phyloP scores from a whole-genome alignment of 441 rosid species.

The Gossypium schwendimanii region DNA sequence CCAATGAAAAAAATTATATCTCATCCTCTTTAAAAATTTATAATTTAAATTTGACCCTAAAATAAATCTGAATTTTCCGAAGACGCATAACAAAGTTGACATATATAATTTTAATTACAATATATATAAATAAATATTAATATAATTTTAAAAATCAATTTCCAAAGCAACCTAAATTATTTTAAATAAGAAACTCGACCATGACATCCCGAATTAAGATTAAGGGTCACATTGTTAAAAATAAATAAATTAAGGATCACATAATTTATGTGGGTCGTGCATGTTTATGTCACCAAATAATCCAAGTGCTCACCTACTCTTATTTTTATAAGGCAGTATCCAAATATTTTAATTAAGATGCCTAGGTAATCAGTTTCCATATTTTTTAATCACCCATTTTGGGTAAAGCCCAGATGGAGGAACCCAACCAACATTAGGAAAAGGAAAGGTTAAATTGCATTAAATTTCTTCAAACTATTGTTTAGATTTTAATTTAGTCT shows the following conservation, averaged over 20 bases:
- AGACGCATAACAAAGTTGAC: too few relatives aligned
- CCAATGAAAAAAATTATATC: too few relatives aligned
- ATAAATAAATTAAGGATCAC: not conserved
- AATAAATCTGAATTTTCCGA: too few relatives aligned
- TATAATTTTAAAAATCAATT: not conserved
- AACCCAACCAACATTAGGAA: not conserved
- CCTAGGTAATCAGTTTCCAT: conserved; percentile 2
- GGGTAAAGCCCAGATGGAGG: not conserved
- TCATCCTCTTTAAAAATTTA: too few relatives aligned
- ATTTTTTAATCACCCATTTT: not conserved
- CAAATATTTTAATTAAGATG: not conserved
- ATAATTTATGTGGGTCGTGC: not conserved
- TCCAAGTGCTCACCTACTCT: not conserved
- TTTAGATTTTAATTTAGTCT: too few relatives aligned
- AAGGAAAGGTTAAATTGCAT: too few relatives aligned
- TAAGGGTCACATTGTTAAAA: not conserved
- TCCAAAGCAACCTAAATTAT: not conserved
- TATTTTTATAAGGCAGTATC: not conserved
- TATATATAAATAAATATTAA: not conserved
- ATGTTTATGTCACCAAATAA: not conserved
- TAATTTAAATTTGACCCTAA: too few relatives aligned
- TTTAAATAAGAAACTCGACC: not conserved
- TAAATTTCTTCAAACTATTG: too few relatives aligned
- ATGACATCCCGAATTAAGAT: not conserved
- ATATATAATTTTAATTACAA: too few relatives aligned